Evolutionary conservation across 306 rosid genomes (phyloP), one percentile per base, ranked within the genome.

Genomic region (Macrotyloma uniflorum): DNA sequence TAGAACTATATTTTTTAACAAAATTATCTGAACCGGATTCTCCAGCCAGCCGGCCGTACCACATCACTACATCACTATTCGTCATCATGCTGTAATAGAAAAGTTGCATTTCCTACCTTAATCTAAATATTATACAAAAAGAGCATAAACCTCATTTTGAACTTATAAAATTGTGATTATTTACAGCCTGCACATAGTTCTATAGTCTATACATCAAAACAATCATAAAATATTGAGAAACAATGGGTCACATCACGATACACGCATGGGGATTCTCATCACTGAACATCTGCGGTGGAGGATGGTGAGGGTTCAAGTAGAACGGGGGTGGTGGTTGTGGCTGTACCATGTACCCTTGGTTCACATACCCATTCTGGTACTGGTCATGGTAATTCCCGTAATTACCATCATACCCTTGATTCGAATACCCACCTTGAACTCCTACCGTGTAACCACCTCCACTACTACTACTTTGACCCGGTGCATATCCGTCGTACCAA

Each of bases 261-360:
- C 99, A 95, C 0, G 90, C 94, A 74, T 95, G 93, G 0, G 99
- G 99, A 72, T 95, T 95, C 83, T 95, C 99, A 59, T 95, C 99
- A 43, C 96, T 85, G 40, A 85, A 85, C 84, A 85, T 85, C 28
- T 82, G 92, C 1, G 94, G 90, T 5, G 81, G 80, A n/a, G 87
- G 87, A 50, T 72, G 24, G 10, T 80, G 22, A 19, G 76, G 79
- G 1, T 77, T 38, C 82, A 86, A 0, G 8, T 77, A 68, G 28
- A 4, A 80, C 0, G 83, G 87, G 0, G 83, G 64, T 58, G 10
- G 35, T 28, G 46, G 76, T 11, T 53, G 76, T 3, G 36, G 79
- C 12, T 62, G 76, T 5, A 28, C 75, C 18, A 30, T 45, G 57
- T 90, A 75, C 18, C 91, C 90, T 4, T 84, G 68, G 40, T 82